Evolutionary conservation across 2,329 filamentous ascomycete genomes (phyloP), one percentile per base, ranked within the genome.

Genomic region (Talaromyces sp.): DNA sequence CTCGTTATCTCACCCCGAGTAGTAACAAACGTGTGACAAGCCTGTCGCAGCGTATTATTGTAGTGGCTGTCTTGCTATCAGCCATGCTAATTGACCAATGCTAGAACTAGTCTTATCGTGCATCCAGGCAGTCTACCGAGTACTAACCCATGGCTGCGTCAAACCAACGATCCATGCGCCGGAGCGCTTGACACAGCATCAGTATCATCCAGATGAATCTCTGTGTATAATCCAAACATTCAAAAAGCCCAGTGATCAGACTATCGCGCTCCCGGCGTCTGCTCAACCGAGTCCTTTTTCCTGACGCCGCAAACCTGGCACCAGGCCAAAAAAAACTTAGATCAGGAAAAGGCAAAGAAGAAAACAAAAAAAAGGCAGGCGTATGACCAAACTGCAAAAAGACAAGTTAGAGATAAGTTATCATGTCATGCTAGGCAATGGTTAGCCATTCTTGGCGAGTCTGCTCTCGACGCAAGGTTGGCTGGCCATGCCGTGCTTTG

Each of bases 391-490:
- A 31, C 46, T 31, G 16, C 16, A n/a, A 18, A 31, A 33, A 52
- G 21, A 12, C 5, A 25, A 12, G 8, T 12, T 11, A 31, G 5
- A 35, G 48, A 52, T 21, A 52, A 18, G 28, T 52, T 62, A 58
- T 62, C 52, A 16, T 31, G 52, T 35, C 39, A 60, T 52, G 28
- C 46, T 50, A 28, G 58, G 18, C n/a, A 33, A 54, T 28, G 7
- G 18, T 46, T 57, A 57, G 54, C 54, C 28, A 7, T 42, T 31
- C 54, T 57, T 28, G 54, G 54, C 54, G 54, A 37, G 54, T 57
- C 54, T 40, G 33, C 18, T 37, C 33, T n/a, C 23, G 54, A 57
- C 54, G 54, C 54, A 57, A 42, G 54, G 35, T 42, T 57, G 33
- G 54, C 37, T 42, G 21, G 35, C 23, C 14, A 56, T 56, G 33